A percentile compares a stretch with the other conserved stretches of the same genome.
These are phyloP conservation scores for Conoideocrella luteorostrata DNA, from an alignment of 2,329 filamentous ascomycete genomes.

Conservation along the genomic window DNA sequence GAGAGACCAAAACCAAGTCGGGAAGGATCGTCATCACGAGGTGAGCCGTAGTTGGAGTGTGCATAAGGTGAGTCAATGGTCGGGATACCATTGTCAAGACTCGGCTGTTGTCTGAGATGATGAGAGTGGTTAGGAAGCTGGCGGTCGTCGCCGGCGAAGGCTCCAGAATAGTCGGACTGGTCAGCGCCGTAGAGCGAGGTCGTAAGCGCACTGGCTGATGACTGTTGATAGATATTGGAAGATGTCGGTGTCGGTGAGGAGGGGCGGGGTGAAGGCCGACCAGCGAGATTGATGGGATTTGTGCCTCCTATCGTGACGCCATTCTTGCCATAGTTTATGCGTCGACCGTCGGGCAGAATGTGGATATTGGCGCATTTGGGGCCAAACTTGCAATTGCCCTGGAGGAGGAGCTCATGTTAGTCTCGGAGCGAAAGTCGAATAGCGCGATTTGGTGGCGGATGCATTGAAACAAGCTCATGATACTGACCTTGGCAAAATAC, in stretches of 20 bases:
- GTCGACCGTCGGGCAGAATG: conserved; percentile 84
- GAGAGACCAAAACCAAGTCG: conserved; percentile 70
- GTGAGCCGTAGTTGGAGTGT: conserved; percentile 71
- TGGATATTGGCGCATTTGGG: conserved; percentile 96
- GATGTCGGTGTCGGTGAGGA: conserved; percentile 34
- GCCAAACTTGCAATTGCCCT: conserved; percentile 99
- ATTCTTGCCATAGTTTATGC: conserved; percentile 74
- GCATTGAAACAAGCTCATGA: background rate
- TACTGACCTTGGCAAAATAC: conserved; percentile 90
- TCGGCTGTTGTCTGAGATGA: conserved; percentile 41
- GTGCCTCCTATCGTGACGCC: conserved; percentile 60
- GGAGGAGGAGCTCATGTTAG: conserved; percentile 4
- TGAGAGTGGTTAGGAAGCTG: conserved; percentile 17
- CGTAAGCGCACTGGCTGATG: conserved; percentile 64
- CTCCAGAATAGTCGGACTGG: conserved; percentile 29
- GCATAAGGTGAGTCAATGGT: conserved; percentile 54
- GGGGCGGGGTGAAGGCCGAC: conserved; percentile 50
- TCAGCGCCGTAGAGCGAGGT: conserved; percentile 42
- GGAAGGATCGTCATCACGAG: conserved; percentile 57
- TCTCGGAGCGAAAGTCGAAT: background rate
- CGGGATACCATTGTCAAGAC: conserved; percentile 49
- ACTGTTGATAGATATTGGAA: conserved; percentile 38
- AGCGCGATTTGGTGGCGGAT: background rate
- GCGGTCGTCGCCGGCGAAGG: conserved; percentile 35
- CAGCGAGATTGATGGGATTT: conserved; percentile 54